Percentiles rank a stretch among this genome's conserved stretches.
These are phyloP conservation scores for Tieghemostelium lacteum DNA, from an alignment of 78 protist species.

Conservation along the genomic window DNA sequence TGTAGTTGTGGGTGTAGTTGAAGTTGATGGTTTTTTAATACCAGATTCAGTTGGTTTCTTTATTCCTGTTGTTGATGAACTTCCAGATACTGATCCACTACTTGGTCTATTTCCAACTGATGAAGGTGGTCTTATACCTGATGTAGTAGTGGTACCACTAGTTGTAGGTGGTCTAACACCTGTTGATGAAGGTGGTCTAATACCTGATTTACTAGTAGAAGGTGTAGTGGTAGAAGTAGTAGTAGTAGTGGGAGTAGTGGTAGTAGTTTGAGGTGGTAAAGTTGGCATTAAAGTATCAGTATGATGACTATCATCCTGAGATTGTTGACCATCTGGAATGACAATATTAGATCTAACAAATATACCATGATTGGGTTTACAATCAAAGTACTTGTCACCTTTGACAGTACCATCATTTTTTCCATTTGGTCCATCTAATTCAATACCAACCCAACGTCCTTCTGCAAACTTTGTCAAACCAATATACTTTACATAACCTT, in stretches of 20 bases:
- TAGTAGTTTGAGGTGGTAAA: slow-evolving; percentile 15
- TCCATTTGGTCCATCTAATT: slow-evolving; percentile 73
- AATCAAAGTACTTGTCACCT: slow-evolving; percentile 71
- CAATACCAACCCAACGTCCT: slow-evolving; percentile 86
- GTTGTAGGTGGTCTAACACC: slow-evolving; percentile 39
- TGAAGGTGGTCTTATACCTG: not conserved
- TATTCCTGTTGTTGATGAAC: not conserved
- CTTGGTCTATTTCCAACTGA: not conserved
- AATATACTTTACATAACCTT: slow-evolving; percentile 62
- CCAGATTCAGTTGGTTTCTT: slow-evolving; percentile 47
- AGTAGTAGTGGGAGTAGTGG: slow-evolving; percentile 24
- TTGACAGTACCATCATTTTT: slow-evolving; percentile 81
- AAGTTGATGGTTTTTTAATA: not conserved
- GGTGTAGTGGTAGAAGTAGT: slow-evolving; percentile 42
- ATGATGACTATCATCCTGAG: not conserved
- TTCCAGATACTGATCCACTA: not conserved
- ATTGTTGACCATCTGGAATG: not conserved
- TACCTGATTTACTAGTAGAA: slow-evolving; percentile 56
- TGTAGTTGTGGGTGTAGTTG: slow-evolving; percentile 4
- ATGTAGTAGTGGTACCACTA: not conserved
- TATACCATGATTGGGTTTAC: slow-evolving; percentile 70
- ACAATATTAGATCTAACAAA: slow-evolving; percentile 71
- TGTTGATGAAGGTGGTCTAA: slow-evolving; percentile 65
- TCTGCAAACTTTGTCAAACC: slow-evolving; percentile 78
- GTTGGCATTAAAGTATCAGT: slow-evolving; percentile 35